A percentile compares a stretch with the other conserved stretches of the same genome.
These are phyloP conservation scores for Rhizopus stolonifer DNA, from an alignment of 371 early-diverging fungal species.

Conservation along the genomic window DNA sequence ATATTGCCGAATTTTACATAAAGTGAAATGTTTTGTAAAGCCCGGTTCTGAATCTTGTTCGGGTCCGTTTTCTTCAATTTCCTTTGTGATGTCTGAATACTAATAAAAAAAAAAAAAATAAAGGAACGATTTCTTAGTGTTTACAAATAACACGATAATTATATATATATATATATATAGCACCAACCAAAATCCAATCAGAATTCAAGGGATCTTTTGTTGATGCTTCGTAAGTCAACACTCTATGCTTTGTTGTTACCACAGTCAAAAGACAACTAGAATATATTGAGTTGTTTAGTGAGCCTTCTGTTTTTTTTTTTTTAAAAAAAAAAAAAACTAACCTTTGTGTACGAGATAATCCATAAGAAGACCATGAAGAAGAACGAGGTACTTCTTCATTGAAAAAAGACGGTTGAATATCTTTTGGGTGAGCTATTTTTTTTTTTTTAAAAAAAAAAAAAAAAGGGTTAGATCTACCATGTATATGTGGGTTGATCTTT, in stretches of 20 bases:
- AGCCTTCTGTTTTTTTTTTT: too few relatives aligned
- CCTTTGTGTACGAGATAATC: conserved; percentile 25
- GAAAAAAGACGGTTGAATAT: conserved; percentile 17
- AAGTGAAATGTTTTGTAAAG: conserved; percentile 15
- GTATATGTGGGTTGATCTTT: neutral
- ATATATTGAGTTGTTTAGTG: too few relatives aligned
- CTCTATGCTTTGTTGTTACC: conserved; percentile 35
- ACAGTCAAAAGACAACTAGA: conserved; percentile 36
- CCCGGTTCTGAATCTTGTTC: neutral
- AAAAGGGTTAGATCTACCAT: neutral
- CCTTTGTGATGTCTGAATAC: conserved; percentile 20
- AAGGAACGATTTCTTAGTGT: neutral
- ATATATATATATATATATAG: neutral
- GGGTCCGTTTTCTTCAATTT: conserved; percentile 7
- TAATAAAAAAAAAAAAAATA: neutral
- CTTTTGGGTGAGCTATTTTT: conserved; percentile 6
- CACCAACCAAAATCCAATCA: conserved; percentile 26
- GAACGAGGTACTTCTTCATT: conserved; percentile 28
- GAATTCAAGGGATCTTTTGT: conserved; percentile 9
- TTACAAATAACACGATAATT: too few relatives aligned
- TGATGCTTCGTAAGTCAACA: conserved; percentile 23
- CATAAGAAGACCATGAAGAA: conserved; percentile 32
- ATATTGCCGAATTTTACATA: conserved; percentile 21
- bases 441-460: neutral
- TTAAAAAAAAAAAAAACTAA: too few relatives aligned